Evolutionary conservation across 495 filamentous ascomycete genomes (phyloP).

Genomic region (Clavariopsis aquatica): DNA sequence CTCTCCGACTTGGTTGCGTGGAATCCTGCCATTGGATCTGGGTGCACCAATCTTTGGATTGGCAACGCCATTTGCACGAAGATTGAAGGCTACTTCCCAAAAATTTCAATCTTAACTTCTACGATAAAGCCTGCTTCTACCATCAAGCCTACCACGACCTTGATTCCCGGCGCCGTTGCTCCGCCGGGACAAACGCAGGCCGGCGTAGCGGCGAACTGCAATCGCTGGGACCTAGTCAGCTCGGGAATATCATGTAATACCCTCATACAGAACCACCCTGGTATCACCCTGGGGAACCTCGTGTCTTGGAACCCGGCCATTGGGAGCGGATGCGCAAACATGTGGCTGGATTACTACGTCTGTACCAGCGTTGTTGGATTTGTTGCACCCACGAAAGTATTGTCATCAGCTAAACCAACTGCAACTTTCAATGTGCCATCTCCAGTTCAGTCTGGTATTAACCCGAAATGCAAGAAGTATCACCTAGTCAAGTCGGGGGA

Average conservation of each 20-base stretch:
- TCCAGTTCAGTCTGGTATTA: background rate
- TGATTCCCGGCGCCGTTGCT: background rate
- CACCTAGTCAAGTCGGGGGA: background rate
- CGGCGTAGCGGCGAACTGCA: conserved; percentile 1
- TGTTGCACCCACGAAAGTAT: background rate
- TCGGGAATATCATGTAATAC: background rate
- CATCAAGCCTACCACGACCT: background rate
- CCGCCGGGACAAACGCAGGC: background rate
- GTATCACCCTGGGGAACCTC: conserved; percentile 1
- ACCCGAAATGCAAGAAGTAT: conserved; percentile 3
- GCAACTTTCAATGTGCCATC: background rate
- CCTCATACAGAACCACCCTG: background rate
- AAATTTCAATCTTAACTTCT: too few species aligned
- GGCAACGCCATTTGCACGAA: background rate
- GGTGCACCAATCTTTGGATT: background rate
- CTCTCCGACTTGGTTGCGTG: background rate
- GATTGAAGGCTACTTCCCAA: background rate
- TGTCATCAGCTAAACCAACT: background rate
- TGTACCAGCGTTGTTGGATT: conserved; percentile 1
- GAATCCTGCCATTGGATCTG: background rate
- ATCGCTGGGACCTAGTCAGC: conserved; percentile 1
- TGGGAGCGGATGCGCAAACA: background rate
- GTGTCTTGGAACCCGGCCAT: conserved; percentile 6
- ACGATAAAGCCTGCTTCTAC: background rate
- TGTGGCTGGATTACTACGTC: conserved; percentile 19